Base-by-base conservation (phyloP, 169 alveolate species). In the Babesia ovata region DNA sequence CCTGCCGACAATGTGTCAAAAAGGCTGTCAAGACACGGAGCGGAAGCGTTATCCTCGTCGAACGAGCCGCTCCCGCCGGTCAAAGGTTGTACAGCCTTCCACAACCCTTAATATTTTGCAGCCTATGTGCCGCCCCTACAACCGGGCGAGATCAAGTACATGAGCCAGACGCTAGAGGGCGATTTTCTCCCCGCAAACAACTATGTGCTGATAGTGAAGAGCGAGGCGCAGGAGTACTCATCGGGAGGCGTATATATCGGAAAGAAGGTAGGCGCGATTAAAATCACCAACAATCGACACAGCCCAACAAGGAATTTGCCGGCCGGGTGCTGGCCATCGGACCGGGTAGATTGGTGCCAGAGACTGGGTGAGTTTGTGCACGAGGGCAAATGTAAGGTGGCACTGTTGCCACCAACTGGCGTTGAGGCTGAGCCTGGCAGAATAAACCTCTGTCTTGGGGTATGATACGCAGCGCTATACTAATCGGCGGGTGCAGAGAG, bases 401-500 rank as follows among this genome's bases (percentile, higher is more conserved):
- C n/a, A 10, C 50, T 17, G 45, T n/a, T 29, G 24, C 48, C 19
- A n/a, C 1, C 26, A 13, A 12, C 1, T 22, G 14, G 90, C 90
- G 90, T 75, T 83, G 74, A 74, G 90, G 90, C 90, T 83, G 90
- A 83, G 90, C 90, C 90, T 83, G 71, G 86, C 75, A 74, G 86
- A 60, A 73, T 29, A 52, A 75, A 73, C 58, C 39, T 74, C 86
- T 83, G 82, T 56, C 61, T 57, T 74, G 90, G 90, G 90, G 90
- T 83, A 83, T 66, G 90, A 83, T 67, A 71, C 71, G 74, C 71
- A 49, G 67, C 90, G 90, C 90, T 26, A 83, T 0, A 83, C 22
- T 13, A 57, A 73, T 0, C 42, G 77, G 72, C 59, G 58, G 22
- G 44, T 14, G 65, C 49, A 21, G 21, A 54, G 46, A 22, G 44